These are phyloP conservation scores for Pseudogymnoascus sp. DNA, from an alignment of 2,329 filamentous ascomycete genomes.

Conservation along the genomic window DNA sequence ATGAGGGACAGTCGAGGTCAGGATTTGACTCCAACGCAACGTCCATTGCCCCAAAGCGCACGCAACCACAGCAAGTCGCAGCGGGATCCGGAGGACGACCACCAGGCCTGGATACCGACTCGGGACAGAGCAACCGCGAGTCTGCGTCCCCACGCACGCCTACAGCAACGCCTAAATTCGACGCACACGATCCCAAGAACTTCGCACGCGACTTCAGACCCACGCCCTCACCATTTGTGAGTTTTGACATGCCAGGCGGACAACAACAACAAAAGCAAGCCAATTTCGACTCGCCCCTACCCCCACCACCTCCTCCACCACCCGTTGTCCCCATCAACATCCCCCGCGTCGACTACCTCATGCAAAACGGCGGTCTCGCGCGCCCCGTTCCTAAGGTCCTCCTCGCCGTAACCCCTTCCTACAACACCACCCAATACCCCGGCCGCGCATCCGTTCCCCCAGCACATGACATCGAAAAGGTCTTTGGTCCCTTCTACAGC, in stretches of 20 bases:
- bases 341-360: slow-evolving; percentile 82
- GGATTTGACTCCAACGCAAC: slow-evolving; percentile 31
- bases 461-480: slow-evolving; percentile 53
- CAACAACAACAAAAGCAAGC: slow-evolving; percentile 15
- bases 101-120: slow-evolving; percentile 21
- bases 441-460: slow-evolving; percentile 18
- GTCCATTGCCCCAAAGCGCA: slow-evolving; percentile 31
- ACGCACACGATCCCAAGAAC: slow-evolving; percentile 14
- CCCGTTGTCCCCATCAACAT: slow-evolving; percentile 50
- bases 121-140: slow-evolving; percentile 34
- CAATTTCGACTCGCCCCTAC: slow-evolving; percentile 30
- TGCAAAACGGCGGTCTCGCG: slow-evolving; percentile 77
- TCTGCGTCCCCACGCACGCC: slow-evolving; percentile 53
- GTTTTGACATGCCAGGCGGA: slow-evolving; percentile 28
- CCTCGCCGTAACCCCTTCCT: slow-evolving; percentile 50
- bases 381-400: slow-evolving; percentile 66
- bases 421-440: slow-evolving; percentile 40
- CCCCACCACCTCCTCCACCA: slow-evolving; percentile 68
- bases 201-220: slow-evolving; percentile 21
- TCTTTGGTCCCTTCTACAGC: slow-evolving; percentile 77
- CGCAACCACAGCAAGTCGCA: slow-evolving; percentile 34
- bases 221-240: slow-evolving; percentile 26
- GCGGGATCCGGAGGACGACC: slow-evolving; percentile 11
- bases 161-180: slow-evolving; percentile 45
- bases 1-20: slow-evolving; percentile 23